Conservation (phyloP, 176 grass and related monocot genomes). For the Oryza brachyantha region DNA sequence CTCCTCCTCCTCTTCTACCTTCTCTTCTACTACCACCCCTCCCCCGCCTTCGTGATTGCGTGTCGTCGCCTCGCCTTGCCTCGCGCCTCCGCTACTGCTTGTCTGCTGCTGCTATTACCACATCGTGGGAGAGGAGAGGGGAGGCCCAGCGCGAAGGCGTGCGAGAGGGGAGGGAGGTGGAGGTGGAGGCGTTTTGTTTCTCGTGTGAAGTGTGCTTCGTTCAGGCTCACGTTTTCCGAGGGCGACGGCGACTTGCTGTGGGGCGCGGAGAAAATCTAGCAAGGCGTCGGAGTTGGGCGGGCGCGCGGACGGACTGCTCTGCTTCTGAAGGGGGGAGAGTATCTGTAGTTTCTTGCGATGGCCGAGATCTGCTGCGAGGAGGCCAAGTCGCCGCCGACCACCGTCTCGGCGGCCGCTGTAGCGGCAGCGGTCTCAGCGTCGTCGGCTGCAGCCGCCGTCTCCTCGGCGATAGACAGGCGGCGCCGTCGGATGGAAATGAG, state of each 20-base stretch:
- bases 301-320: neutral
- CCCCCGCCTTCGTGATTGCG: slow-evolving; percentile 13
- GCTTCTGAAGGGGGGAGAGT: neutral
- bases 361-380: slow-evolving; percentile 71
- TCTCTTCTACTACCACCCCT: slow-evolving; percentile 29
- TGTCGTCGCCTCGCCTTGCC: slow-evolving; percentile 26
- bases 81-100: slow-evolving; percentile 2
- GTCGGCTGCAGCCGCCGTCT: slow-evolving; percentile 1
- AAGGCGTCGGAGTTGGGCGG: neutral
- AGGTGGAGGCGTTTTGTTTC: neutral
- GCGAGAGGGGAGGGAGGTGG: too few relatives aligned
- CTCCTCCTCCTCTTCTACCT: neutral
- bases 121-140: neutral
- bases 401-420: slow-evolving; percentile 8
- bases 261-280: neutral
- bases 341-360: slow-evolving; percentile 23
- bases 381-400: slow-evolving; percentile 42
- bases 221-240: neutral
- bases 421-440: slow-evolving; percentile 18
- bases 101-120: slow-evolving; percentile 5
- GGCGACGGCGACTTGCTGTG: slow-evolving; percentile 20
- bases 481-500: slow-evolving; percentile 44
- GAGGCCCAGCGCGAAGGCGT: neutral
- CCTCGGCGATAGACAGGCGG: slow-evolving; percentile 47
- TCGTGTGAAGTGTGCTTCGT: slow-evolving; percentile 15